These are phyloP conservation scores for Salvia miltiorrhiza DNA, from an alignment of 257 asterid genomes.

Conservation along the genomic window DNA sequence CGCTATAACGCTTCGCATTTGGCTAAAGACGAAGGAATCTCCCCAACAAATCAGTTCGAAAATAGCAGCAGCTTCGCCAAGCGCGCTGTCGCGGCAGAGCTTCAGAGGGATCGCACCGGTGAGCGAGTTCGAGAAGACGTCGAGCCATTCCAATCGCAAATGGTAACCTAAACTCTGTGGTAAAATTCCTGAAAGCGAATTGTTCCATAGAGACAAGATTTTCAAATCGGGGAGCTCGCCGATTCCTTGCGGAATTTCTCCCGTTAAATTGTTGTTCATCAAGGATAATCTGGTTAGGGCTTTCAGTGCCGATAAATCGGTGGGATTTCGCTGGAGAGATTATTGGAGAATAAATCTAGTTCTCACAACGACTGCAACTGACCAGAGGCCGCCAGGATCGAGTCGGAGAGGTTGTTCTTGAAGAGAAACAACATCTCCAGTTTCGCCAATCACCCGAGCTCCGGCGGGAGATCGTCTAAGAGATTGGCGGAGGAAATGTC, in stretches of 20 bases:
- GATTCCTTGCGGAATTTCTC: constrained; percentile 68
- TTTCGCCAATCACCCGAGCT: constrained; percentile 41
- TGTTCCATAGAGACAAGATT: constrained; percentile 67
- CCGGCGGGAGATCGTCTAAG: constrained; percentile 62
- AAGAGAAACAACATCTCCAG: constrained; percentile 51
- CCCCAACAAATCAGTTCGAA: constrained; percentile 60
- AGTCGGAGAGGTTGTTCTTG: constrained; percentile 55
- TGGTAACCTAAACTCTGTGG: constrained; percentile 73
- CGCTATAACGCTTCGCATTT: constrained; percentile 61
- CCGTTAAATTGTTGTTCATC: constrained; percentile 65
- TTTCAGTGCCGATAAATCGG: constrained; percentile 37
- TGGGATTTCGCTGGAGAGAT: constrained; percentile 67
- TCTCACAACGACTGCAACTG: constrained; percentile 35
- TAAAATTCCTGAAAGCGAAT: constrained; percentile 68
- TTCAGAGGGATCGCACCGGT: constrained; percentile 73
- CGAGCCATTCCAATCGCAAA: constrained; percentile 52
- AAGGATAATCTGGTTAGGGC: constrained; percentile 37
- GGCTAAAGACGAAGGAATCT: constrained; percentile 58
- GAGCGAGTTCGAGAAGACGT: constrained; percentile 69
- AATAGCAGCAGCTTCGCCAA: constrained; percentile 64
- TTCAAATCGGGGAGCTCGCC: constrained; percentile 72
- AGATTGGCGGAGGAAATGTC: constrained; percentile 67
- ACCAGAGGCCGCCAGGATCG: constrained; percentile 49
- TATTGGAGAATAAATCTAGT: constrained; percentile 74
- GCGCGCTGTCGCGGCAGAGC: constrained; percentile 54